Evolutionary conservation across 352 stramenopile species (phyloP).

Genomic region (Globisporangium canariense): DNA sequence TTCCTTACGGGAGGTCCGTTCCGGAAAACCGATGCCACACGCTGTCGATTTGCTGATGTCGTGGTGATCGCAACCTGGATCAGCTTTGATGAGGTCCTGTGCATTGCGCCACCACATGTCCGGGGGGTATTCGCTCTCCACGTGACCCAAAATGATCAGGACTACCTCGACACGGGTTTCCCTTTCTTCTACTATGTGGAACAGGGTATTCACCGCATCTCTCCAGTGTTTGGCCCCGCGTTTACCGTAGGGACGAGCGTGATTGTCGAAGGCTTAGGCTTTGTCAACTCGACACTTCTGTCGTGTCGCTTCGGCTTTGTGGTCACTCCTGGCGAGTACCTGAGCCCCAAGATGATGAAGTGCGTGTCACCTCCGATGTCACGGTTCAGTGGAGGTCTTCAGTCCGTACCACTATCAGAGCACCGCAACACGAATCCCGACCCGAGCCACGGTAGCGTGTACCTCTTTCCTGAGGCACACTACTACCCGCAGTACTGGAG

Average conservation of each 20-base stretch:
- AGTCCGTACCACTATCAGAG: slow-evolving; percentile 61
- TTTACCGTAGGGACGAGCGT: slow-evolving; percentile 79
- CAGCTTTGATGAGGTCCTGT: slow-evolving; percentile 70
- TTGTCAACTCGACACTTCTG: slow-evolving; percentile 85
- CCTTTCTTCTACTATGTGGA: slow-evolving; percentile 86
- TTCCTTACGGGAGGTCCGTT: slow-evolving; percentile 83
- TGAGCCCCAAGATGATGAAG: slow-evolving; percentile 70
- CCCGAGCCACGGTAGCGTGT: slow-evolving; percentile 53
- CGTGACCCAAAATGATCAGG: slow-evolving; percentile 91
- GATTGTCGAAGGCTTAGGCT: slow-evolving; percentile 79
- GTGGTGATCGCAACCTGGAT: slow-evolving; percentile 64
- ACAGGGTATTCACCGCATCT: slow-evolving; percentile 69
- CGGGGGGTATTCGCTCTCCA: slow-evolving; percentile 76
- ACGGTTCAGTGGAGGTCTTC: slow-evolving; percentile 46
- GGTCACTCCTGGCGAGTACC: slow-evolving; percentile 80
- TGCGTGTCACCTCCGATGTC: slow-evolving; percentile 83
- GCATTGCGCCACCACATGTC: slow-evolving; percentile 64
- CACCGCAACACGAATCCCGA: slow-evolving; percentile 62
- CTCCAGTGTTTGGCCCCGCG: slow-evolving; percentile 87
- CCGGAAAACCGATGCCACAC: slow-evolving; percentile 54
- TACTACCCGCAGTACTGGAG: slow-evolving; percentile 88
- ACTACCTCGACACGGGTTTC: slow-evolving; percentile 71
- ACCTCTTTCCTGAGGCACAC: slow-evolving; percentile 78
- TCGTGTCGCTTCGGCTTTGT: slow-evolving; percentile 87
- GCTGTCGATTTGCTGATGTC: slow-evolving; percentile 83